phyloP scores from a whole-genome alignment of 2,329 filamentous ascomycete species.

The Sporothrix pallida region DNA sequence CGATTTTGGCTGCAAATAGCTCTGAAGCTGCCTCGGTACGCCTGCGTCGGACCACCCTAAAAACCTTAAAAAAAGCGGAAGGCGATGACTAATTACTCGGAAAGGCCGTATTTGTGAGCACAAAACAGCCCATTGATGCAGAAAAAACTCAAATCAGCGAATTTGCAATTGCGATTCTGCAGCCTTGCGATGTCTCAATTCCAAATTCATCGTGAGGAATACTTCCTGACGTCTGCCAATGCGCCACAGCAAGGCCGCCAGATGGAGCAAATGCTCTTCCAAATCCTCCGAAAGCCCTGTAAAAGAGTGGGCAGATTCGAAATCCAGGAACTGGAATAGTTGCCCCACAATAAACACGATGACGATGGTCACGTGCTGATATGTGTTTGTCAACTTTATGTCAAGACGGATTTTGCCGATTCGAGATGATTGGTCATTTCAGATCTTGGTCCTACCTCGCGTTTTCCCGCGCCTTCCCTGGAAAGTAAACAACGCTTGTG shows the following conservation, averaged over 20 bases:
- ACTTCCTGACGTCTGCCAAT: too few relatives aligned
- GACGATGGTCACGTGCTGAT: constrained; percentile 8
- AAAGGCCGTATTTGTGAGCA: not conserved
- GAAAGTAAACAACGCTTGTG: constrained; percentile 14
- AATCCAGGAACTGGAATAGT: not conserved
- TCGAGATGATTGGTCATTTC: not conserved
- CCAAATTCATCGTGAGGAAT: not conserved
- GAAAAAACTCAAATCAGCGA: not conserved
- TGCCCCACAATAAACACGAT: not conserved
- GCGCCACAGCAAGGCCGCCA: not conserved
- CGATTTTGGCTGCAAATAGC: not conserved
- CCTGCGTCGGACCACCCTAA: not conserved
- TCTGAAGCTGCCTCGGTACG: constrained; percentile 26
- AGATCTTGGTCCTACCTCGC: not conserved
- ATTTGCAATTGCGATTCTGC: not conserved
- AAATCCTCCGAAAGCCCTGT: not conserved
- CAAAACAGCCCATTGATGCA: not conserved
- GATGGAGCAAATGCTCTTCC: not conserved
- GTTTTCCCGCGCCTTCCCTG: not conserved
- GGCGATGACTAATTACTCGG: constrained; percentile 32
- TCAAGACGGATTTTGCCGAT: not conserved
- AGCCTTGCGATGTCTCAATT: constrained; percentile 13
- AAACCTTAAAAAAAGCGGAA: not conserved
- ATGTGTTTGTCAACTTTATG: not conserved
- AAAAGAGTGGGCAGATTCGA: not conserved